Evolutionary conservation across 106 monocot species (phyloP), one percentile per base, ranked within the genome.

Genomic region (Cymbidium sinense): DNA sequence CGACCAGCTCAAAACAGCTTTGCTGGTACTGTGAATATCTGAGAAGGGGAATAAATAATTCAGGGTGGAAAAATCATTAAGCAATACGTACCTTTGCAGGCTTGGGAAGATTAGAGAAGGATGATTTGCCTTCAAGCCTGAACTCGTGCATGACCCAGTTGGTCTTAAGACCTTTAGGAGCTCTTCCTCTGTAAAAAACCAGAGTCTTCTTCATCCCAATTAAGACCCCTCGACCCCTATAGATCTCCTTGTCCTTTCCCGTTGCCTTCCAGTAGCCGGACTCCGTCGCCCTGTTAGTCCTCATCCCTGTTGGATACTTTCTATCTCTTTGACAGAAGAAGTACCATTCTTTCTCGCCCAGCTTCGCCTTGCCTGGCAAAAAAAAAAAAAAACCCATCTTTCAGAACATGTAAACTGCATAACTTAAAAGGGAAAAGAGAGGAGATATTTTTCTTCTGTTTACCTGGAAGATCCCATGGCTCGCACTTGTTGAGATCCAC

Each of bases 111-210:
- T 77, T 70, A 62, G 81, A 50, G 44, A 35, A 70, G 43, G 76
- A 83, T 85, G 85, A 83, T 79, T 82, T 89, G 15, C 87, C 89
- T 35, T 94, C 85, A 25, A 91, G 88, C 73, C 93, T 86, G 81
- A 77, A 94, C 69, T 94, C 94, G 62, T 94, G 94, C 94, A 94
- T 94, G 73, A 94, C 94, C 94, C 94, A 94, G 61, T 89, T 88
- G 55, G 87, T 86, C 80, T 94, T 94, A 78, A 84, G 86, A 1
- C 94, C 94, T 34, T 83, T 85, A 5, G 94, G 94, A 34, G 93
- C 93, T 74, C 93, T 82, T 0, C 93, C 93, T 51, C 28, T 79
- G 83, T 93, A 93, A 84, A 93, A 93, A 27, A 93, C 93, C 31
- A 93, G 90, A 74, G 93, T 93, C 82, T 93, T 93, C 88, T 93